Conservation (phyloP, 2,329 filamentous ascomycete genomes). For the Fusarium globosum region DNA sequence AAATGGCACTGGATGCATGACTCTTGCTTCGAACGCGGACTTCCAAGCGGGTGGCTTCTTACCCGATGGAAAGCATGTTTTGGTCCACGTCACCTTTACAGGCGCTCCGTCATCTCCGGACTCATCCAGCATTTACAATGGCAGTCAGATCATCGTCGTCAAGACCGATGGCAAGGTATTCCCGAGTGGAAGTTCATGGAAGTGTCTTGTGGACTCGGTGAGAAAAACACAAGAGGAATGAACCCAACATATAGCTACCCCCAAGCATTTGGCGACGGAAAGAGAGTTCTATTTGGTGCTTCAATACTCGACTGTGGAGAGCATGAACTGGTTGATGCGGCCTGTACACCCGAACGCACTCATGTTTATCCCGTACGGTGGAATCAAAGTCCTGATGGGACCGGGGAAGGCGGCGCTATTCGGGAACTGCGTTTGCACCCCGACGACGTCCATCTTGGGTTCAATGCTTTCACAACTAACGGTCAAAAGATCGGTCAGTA, state of each 20-base stretch:
- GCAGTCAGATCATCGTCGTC: constrained; percentile 55
- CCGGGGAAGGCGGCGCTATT: constrained; percentile 47
- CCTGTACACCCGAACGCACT: not conserved
- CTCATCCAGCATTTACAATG: constrained; percentile 54
- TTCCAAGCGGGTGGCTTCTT: constrained; percentile 46
- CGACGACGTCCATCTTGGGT: constrained; percentile 57
- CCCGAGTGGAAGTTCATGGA: not conserved
- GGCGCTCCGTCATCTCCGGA: constrained; percentile 55
- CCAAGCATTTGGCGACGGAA: constrained; percentile 55
- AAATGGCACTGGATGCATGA: constrained; percentile 11
- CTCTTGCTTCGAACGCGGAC: not conserved
- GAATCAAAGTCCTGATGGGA: constrained; percentile 40
- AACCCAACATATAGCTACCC: constrained; percentile 51
- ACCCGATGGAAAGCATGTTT: constrained; percentile 56
- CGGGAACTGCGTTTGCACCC: constrained; percentile 60
- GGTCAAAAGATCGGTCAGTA: constrained; percentile 34
- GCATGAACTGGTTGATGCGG: constrained; percentile 45
- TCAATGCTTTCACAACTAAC: constrained; percentile 50
- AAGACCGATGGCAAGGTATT: constrained; percentile 53
- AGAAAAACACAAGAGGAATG: constrained; percentile 42
- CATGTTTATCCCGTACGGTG: constrained; percentile 8
- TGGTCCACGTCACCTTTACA: constrained; percentile 52
- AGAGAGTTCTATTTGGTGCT: constrained; percentile 47
- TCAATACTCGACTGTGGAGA: constrained; percentile 54
- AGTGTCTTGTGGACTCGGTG: constrained; percentile 52